These are phyloP conservation scores for Vaccinium darrowii DNA, from an alignment of 148 eudicot genomes.

Conservation along the genomic window DNA sequence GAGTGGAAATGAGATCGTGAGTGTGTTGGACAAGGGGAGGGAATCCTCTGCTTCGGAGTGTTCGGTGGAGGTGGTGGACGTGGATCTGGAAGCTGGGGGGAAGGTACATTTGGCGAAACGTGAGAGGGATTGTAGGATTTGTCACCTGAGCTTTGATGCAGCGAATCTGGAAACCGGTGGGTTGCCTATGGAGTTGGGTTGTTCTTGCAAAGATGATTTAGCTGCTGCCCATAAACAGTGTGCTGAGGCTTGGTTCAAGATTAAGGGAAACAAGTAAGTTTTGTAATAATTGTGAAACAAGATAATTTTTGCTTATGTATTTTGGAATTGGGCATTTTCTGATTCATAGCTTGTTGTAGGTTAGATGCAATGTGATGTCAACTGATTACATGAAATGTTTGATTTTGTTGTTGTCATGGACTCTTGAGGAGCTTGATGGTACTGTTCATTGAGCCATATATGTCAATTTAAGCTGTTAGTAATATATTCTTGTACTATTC, in stretches of 20 bases:
- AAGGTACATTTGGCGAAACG: conserved; percentile 45
- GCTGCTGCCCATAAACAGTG: conserved; percentile 86
- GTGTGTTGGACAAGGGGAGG: conserved; percentile 25
- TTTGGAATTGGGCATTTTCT: neutral
- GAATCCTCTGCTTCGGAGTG: conserved; percentile 51
- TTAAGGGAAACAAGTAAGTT: conserved; percentile 84
- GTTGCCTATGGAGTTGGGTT: conserved; percentile 71
- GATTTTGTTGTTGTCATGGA: neutral
- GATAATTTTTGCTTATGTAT: neutral
- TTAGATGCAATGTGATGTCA: neutral
- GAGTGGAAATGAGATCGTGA: conserved; percentile 25
- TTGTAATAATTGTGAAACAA: neutral
- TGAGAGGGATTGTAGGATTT: conserved; percentile 77
- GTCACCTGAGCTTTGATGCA: conserved; percentile 71
- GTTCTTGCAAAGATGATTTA: conserved; percentile 84
- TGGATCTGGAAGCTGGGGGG: conserved; percentile 57
- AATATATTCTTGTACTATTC: neutral
- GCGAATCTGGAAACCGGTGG: conserved; percentile 51
- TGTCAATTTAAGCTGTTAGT: neutral
- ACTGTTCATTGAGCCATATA: neutral
- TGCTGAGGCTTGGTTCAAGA: conserved; percentile 95
- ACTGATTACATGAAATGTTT: neutral
- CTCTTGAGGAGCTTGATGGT: neutral
- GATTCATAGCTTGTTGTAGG: neutral
- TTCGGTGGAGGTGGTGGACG: conserved; percentile 33